phyloP scores from a whole-genome alignment of 2,329 filamentous ascomycete species.

The Aspergillus sp. region DNA sequence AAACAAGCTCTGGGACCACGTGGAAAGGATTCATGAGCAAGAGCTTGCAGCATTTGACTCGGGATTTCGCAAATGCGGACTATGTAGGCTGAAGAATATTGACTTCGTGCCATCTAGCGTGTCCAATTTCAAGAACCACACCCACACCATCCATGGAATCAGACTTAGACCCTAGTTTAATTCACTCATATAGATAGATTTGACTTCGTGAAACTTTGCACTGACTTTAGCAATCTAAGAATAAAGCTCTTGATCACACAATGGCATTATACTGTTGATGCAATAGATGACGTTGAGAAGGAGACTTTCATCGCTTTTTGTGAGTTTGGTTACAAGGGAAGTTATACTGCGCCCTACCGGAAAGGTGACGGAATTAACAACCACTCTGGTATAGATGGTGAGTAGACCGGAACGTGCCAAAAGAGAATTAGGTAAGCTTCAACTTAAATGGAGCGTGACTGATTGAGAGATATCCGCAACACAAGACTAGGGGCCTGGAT shows the following conservation, averaged over 20 bases:
- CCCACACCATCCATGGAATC: slow-evolving; percentile 16
- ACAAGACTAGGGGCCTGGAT: no score
- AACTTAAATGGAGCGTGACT: no score
- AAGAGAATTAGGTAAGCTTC: no score
- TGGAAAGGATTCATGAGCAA: slow-evolving; percentile 18
- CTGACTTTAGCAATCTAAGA: not conserved
- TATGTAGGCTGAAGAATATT: slow-evolving; percentile 11
- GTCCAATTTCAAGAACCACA: slow-evolving; percentile 15
- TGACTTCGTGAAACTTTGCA: not conserved
- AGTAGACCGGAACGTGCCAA: no score
- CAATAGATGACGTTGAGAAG: no score
- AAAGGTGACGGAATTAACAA: no score
- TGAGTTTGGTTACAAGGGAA: no score
- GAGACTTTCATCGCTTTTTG: no score
- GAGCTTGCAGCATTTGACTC: slow-evolving; percentile 18
- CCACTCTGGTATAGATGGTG: no score
- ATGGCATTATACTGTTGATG: not conserved
- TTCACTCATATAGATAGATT: not conserved
- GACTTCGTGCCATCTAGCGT: slow-evolving; percentile 7
- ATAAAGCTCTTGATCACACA: not conserved
- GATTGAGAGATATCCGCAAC: no score
- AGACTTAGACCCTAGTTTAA: not conserved
- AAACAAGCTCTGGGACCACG: slow-evolving; percentile 23
- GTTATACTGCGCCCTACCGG: no score
- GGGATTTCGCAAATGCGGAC: slow-evolving; percentile 5